Evolutionary conservation across 164 flowering plant genomes (phyloP), one percentile per base, ranked within the genome.

Genomic region (Berberis thunbergii): DNA sequence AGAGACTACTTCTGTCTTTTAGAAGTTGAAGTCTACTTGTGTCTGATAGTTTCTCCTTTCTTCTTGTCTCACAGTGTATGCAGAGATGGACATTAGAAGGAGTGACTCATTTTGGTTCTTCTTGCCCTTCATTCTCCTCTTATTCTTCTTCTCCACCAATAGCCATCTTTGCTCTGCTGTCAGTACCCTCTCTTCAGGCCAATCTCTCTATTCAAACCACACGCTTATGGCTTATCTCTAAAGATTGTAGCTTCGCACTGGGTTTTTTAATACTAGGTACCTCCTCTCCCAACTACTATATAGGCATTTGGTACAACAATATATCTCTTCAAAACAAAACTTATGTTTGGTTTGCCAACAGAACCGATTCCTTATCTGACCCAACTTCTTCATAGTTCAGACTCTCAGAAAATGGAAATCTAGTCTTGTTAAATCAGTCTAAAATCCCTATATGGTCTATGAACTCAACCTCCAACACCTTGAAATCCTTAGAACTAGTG

Each of bases 311-410:
- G 74, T 67, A 60, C 66, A 61, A 64, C 8, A 55, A 61, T 48
- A 4, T 40, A 45, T n/a, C 69, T 2, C 43, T 55, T 54, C 55
- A 41, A 40, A 26, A 49, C 5, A 48, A 41, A 38, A 60, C 63
- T 10, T 57, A 64, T 45, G 69, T 74, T 57, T 74, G 77, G 77
- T 72, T 74, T 48, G 72, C 69, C 26, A 74, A 74, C 58, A 74
- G 74, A 58, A 65, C 67, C 39, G 63, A 52, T 2, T 64, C 74
- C 45, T 12, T 74, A 10, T 38, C 6, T 6, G 65, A 70, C 42
- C 39, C 64, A n/a, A 53, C 54, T 50, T 43, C 60, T 6, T 64
- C 69, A 5, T 60, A 63, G 46, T n/a, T 74, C 7, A 68, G 46
- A 62, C 62, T 73, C 55, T 50, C 64, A 50, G 69, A 61, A 5